Conservation (phyloP, 148 eudicot genomes). For the Nepenthes gracilis region DNA sequence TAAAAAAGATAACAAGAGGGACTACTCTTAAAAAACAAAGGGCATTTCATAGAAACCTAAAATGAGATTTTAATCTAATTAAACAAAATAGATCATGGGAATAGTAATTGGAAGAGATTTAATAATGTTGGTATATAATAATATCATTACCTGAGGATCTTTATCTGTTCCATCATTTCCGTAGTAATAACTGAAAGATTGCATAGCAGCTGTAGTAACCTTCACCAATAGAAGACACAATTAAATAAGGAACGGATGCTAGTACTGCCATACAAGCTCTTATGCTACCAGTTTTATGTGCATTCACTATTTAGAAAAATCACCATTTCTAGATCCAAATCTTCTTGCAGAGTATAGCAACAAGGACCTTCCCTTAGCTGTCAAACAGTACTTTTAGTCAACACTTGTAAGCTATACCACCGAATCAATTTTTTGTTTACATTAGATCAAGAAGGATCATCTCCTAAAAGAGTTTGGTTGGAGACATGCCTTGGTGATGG, state of each 20-base stretch:
- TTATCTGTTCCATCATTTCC: conserved; percentile 26
- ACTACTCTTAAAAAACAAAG: conserved; percentile 2
- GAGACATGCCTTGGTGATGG: no score
- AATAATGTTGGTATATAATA: background rate
- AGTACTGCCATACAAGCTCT: background rate
- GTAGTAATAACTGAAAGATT: conserved; percentile 27
- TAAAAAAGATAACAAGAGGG: background rate
- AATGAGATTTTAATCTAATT: background rate
- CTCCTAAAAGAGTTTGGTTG: no score
- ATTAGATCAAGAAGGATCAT: no score
- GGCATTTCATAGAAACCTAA: background rate
- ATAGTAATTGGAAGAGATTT: background rate
- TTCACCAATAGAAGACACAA: conserved; percentile 11
- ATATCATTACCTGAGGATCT: conserved; percentile 32
- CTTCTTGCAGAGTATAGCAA: no score
- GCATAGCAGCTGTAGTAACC: conserved; percentile 29
- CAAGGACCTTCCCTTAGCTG: no score
- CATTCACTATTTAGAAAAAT: no score
- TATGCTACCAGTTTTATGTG: background rate
- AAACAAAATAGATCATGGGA: background rate
- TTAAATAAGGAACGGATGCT: background rate
- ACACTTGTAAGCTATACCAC: no score
- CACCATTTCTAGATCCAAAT: no score
- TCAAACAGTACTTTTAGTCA: no score
- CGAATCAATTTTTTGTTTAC: no score